Base-by-base conservation (phyloP, 495 filamentous ascomycete genomes). In the Wilcoxina mikolae region DNA sequence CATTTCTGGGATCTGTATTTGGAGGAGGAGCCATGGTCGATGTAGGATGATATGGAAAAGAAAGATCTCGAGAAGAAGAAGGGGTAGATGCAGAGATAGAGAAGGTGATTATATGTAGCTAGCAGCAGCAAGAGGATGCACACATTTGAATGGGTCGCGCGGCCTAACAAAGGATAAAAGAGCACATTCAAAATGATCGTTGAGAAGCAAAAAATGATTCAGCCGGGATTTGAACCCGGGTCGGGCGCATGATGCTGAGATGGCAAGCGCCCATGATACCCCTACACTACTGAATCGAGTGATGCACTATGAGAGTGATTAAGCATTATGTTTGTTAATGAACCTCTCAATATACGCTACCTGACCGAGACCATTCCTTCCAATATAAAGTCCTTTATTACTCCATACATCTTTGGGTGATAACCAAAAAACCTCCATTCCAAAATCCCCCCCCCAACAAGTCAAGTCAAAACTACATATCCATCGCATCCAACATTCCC, bases 251-350 rank as follows among this genome's bases (percentile, higher is more conserved):
- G 25, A 47, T 53, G 44, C 9, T 18, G 29, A 24, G 42, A 55
- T 55, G 57, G 57, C 57, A 60, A 60, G 58, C 57, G 57, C 57
- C 58, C 50, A 53, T 55, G 57, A 55, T 60, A 60, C 58, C 58
- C 57, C 57, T 60, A 59, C 57, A 60, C 57, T 56, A 60, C 58
- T 60, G 50, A 59, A 59, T 51, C 57, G 20, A 28, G 18, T 59
- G 20, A 9, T 20, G 22, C 18, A 20, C 5, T 23, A 20, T 45
- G 42, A 45, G 18, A 35, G 39, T 10, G 39, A 43, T 20, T 43
- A 9, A 4, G 17, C 7, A 5, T 4, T 12, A 9, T 43, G 39
- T 9, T 18, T 9, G 17, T 43, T 20, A 43, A 9, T 10, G 5
- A 43, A 20, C 4, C 5, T 20, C 39, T 43, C 31, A 35, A 35